Evolutionary conservation across 805 yeast genomes (phyloP), one percentile per base, ranked within the genome.

Genomic region (Kodamaea kaohsiungensis): DNA sequence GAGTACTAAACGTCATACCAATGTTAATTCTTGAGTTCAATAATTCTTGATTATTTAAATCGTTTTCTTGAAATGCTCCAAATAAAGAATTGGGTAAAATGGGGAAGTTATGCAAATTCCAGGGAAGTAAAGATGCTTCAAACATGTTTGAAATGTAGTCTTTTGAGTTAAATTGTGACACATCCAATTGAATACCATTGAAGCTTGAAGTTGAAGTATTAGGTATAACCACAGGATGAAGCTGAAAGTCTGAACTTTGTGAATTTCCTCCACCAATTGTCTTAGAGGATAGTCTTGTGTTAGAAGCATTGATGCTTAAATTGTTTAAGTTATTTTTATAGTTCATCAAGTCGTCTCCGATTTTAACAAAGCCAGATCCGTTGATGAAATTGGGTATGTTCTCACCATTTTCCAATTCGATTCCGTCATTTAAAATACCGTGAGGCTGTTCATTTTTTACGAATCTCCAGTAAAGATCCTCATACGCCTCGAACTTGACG

Each of bases 41-140:
- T 13, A 82, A 54, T 3, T 77, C 81, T 33, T 70, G 70, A 56
- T 79, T 81, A 49, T 76, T 74, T 46, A 76, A 49, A 50, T 80
- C 77, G 3, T 73, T 53, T 49, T 75, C 82, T 37, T 75, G 69
- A 5, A 73, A 64, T 0, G 71, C 74, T 2, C 76, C 72, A 22
- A 86, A 63, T 8, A 86, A 52, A 0, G 88, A 82, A 22, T 78
- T 68, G 2, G 81, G 80, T 38, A 73, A 65, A 5, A 78, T 59
- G 1, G 89, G 81, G 2, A 86, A 30, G 61, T 84, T 84, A 54
- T 80, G 77, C 48, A 86, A 64, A 57, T 85, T 84, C 88, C 89
- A 87, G 0, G 83, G 82, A 52, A 72, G 65, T 48, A 73, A 61
- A 1, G 71, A 55, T 6, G 66, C 49, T 43, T 62, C 58, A n/a